phyloP scores from a whole-genome alignment of 225 moss, liverwort and hornwort species.

The Bryoerythrophyllum caledonicum region DNA sequence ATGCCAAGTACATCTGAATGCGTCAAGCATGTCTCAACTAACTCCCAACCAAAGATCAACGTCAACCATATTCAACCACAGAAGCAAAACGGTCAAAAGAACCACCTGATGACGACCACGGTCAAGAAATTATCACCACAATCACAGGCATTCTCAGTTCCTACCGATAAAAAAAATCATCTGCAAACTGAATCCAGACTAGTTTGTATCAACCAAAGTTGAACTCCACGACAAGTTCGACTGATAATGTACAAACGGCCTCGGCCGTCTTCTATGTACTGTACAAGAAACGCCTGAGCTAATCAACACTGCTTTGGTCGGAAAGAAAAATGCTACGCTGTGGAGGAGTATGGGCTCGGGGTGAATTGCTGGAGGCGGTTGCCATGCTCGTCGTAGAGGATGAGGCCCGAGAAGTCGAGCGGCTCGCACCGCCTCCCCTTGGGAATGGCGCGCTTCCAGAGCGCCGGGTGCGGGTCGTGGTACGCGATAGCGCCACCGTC shows the following conservation, averaged over 20 bases:
- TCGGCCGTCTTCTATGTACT: not conserved
- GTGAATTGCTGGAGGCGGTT: slow-evolving; percentile 32
- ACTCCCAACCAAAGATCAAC: not conserved
- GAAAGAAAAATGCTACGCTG: not conserved
- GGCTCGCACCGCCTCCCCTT: slow-evolving; percentile 57
- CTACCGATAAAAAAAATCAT: not conserved
- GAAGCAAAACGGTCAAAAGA: not conserved
- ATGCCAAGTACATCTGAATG: not conserved
- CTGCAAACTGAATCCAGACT: not conserved
- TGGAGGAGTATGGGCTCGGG: not conserved
- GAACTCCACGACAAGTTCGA: not conserved
- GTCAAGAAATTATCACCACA: not conserved
- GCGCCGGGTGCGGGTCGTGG: slow-evolving; percentile 43
- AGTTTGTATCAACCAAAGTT: not conserved
- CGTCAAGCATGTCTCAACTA: not conserved
- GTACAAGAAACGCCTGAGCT: not conserved
- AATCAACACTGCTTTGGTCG: not conserved
- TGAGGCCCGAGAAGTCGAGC: slow-evolving; percentile 56
- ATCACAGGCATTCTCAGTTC: not conserved
- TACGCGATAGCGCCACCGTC: not conserved
- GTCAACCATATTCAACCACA: not conserved
- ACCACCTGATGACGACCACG: not conserved
- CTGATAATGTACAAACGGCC: not conserved
- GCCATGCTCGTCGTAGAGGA: slow-evolving; percentile 62
- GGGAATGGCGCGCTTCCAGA: slow-evolving; percentile 54